Percentiles rank a stretch among this genome's conserved stretches.
Evolutionary conservation across 176 grass and related monocot species (phyloP).

Genomic region (Tillandsia leiboldiana): DNA sequence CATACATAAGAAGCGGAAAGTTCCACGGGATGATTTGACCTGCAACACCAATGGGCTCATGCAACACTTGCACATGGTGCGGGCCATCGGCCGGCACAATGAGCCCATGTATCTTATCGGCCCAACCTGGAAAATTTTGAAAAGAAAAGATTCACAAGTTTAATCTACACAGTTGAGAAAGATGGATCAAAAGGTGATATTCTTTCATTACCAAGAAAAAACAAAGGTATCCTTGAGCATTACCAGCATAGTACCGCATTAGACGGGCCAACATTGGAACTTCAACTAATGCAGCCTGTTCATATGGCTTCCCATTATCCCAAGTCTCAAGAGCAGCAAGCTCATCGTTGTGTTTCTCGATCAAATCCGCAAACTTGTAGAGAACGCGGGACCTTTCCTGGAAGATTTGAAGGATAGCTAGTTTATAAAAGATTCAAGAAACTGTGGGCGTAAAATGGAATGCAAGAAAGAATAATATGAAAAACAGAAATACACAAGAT

Average conservation of each 20-base stretch:
- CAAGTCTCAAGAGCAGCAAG: conserved; percentile 92
- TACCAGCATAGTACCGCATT: conserved; percentile 81
- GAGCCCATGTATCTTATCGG: conserved; percentile 86
- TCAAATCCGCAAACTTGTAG: conserved; percentile 71
- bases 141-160: conserved; percentile 6
- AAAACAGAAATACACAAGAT: neutral
- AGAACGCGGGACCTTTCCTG: conserved; percentile 81
- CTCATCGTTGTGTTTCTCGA: conserved; percentile 63
- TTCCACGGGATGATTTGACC: conserved; percentile 95
- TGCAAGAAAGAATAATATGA: neutral
- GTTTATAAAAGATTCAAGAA: neutral
- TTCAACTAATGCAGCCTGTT: conserved; percentile 44
- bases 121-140: conserved; percentile 37
- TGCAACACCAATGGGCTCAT: conserved; percentile 73
- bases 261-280: conserved; percentile 71
- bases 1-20: conserved; percentile 85
- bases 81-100: conserved; percentile 69
- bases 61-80: conserved; percentile 67
- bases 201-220: neutral
- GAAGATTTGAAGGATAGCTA: neutral
- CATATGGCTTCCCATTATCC: conserved; percentile 87
- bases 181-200: neutral
- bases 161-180: neutral
- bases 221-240: neutral
- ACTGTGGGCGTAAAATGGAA: neutral